A percentile compares a stretch with the other conserved stretches of the same genome.
phyloP scores from a whole-genome alignment of 768 basidiomycete genomes.

The Hypholoma sublateritium region DNA sequence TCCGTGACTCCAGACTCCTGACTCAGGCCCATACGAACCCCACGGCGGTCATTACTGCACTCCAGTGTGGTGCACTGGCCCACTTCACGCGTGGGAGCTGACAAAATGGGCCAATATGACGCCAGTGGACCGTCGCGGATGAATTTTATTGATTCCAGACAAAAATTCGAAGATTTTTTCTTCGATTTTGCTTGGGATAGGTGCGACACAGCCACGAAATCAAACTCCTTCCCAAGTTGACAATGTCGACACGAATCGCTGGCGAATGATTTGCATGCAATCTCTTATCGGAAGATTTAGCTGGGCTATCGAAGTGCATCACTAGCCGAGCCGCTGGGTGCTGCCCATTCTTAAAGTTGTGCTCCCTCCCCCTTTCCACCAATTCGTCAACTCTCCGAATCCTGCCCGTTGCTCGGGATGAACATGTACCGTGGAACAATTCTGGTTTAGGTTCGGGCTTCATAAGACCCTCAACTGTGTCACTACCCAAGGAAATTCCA shows the following conservation, averaged over 20 bases:
- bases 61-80: not conserved
- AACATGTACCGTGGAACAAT: slow-evolving; percentile 11
- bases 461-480: not conserved
- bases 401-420: slow-evolving; percentile 10
- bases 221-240: not conserved
- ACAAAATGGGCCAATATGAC: not conserved
- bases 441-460: not conserved
- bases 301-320: not conserved
- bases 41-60: not conserved
- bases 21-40: not conserved
- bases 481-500: slow-evolving; percentile 5
- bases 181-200: not conserved
- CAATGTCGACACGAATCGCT: slow-evolving; percentile 7
- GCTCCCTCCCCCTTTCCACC: slow-evolving; percentile 2
- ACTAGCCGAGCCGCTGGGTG: slow-evolving; percentile 4
- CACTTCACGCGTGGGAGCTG: not conserved
- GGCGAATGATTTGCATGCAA: slow-evolving; percentile 3
- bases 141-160: not conserved
- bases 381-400: slow-evolving; percentile 9
- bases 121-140: no score
- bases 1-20: not conserved
- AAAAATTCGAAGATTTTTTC: not conserved
- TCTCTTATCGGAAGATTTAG: slow-evolving; percentile 10
- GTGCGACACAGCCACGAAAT: not conserved
- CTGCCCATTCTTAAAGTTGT: slow-evolving; percentile 2